Base-by-base conservation (phyloP, 352 stramenopile species). In the Peronospora farinosa region DNA sequence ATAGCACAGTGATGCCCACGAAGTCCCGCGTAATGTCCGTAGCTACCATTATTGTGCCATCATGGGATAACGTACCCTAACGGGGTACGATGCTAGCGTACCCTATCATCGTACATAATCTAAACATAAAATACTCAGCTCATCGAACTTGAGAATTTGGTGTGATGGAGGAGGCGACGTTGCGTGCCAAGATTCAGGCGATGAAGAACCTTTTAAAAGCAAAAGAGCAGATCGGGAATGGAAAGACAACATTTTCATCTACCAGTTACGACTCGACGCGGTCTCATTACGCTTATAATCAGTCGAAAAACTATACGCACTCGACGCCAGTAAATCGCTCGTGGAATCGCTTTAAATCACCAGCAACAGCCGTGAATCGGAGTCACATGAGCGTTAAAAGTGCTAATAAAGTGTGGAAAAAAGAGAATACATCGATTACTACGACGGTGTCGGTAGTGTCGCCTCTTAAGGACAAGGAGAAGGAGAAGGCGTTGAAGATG, bases 1-100 rank as follows among this genome's bases (percentile, higher is more conserved):
- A 92, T 23, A 92, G 75, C 67, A 90, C 72, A 38, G 76, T 80
- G 59, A 92, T 88, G 53, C 80, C 77, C 40, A 89, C 78, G 39
- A 92, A 92, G 60, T 92, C 78, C 64, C 72, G 80, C 57, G 81
- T 92, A 21, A 79, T 75, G 64, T 92, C 81, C 71, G 67, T 84
- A 3, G 46, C 53, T 15, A 51, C 47, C 47, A 46, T 46, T 9
- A 11, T 46, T 16, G 7, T 32, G 28, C 3, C 28, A 7, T 32
- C 2, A 12, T 42, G 7, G 3, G 23, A 27, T 27, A 27, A 27
- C 23, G 23, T 27, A 5, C 23, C 23, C 3, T 27, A 27, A 27
- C 23, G 23, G 23, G 23, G 3, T 27, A 5, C 23, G 23, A 27
- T 27, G 3, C 13, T 17, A 25, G 23, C 8, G 21, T 21, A 38